Evolutionary conservation across 768 basidiomycete genomes (phyloP).

Genomic region (Rhodocollybia butyracea): DNA sequence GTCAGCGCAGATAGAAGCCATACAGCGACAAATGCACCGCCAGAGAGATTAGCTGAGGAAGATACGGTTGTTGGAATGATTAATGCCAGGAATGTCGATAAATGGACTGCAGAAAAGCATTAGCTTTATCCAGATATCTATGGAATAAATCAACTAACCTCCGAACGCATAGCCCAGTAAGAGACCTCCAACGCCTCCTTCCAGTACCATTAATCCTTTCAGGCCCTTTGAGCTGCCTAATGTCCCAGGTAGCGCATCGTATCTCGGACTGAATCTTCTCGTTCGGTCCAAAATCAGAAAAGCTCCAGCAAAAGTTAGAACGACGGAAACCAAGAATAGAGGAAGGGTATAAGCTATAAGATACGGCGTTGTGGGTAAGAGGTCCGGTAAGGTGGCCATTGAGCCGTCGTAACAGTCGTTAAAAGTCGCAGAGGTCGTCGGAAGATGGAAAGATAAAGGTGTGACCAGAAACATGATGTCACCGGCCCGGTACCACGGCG

Average conservation of each 20-base stretch:
- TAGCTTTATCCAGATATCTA: background rate
- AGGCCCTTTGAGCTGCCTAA: constrained; percentile 32
- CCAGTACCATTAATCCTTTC: constrained; percentile 35
- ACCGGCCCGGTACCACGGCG: too few species aligned
- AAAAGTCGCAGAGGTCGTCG: too few species aligned
- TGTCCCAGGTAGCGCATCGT: constrained; percentile 28
- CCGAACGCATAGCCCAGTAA: constrained; percentile 58
- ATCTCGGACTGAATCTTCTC: constrained; percentile 48
- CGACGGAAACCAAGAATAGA: constrained; percentile 53
- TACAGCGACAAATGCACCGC: constrained; percentile 53
- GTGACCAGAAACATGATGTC: too few species aligned
- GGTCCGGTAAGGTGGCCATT: constrained; percentile 26
- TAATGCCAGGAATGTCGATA: constrained; percentile 57
- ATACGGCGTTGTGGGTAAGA: constrained; percentile 48
- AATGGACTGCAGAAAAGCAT: constrained; percentile 39
- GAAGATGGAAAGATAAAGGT: too few species aligned
- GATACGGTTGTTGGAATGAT: constrained; percentile 50
- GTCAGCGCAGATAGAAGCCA: constrained; percentile 54
- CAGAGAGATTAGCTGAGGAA: constrained; percentile 35
- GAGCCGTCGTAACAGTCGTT: too few species aligned
- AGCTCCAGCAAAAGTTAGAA: constrained; percentile 64
- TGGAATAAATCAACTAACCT: constrained; percentile 32
- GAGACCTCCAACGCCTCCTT: constrained; percentile 65
- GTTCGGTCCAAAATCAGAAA: constrained; percentile 72
- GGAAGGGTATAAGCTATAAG: constrained; percentile 57